Base-by-base conservation (phyloP, 148 eudicot species). In the Rhododendron henanense region DNA sequence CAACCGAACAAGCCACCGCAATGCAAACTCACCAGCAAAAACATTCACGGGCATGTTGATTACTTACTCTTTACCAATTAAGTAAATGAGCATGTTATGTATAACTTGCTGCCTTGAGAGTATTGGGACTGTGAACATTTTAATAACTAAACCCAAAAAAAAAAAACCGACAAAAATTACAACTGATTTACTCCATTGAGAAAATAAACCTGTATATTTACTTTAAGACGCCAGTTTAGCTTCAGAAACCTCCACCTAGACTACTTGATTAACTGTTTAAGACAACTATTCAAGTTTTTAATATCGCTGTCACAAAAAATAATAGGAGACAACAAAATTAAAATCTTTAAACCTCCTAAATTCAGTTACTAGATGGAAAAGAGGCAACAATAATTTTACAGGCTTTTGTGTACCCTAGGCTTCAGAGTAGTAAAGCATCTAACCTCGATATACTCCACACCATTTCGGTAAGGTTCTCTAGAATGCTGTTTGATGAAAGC, bases 381-480 rank as follows among this genome's bases (percentile, higher is more conserved):
- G 76, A 65, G 71, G 11, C 71, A 7, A 71, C 39, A 71, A 31
- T 10, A 14, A 3, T 31, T 74, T 4, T 74, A 16, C 44, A 35
- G 16, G 78, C 45, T 15, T 31, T 35, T 74, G 44, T 35, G 23
- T 74, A 74, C 44, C 44, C 44, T 37, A 7, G 45, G 47, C n/a
- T 75, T 75, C n/a, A 37, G 10, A 39, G 18, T 7, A 51, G 78
- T 63, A 48, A 76, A 77, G 80, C 63, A 84, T 84, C 87, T 89
- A 61, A 95, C 99, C 98, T 97, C 91, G 63, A 97, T 84, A 87
- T 94, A 97, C 81, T 97, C 94, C 74, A 95, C 93, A 19, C 98
- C 84, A 89, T 87, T 82, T 85, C 86, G 35, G 87, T 31, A 23
- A 97, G 92, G 73, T 91, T 84, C 75, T 93, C 98, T 31, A 95